A percentile compares a stretch with the other conserved stretches of the same genome.
Evolutionary conservation across 306 rosid genomes (phyloP).

Genomic region (Heteromeles arbutifolia): DNA sequence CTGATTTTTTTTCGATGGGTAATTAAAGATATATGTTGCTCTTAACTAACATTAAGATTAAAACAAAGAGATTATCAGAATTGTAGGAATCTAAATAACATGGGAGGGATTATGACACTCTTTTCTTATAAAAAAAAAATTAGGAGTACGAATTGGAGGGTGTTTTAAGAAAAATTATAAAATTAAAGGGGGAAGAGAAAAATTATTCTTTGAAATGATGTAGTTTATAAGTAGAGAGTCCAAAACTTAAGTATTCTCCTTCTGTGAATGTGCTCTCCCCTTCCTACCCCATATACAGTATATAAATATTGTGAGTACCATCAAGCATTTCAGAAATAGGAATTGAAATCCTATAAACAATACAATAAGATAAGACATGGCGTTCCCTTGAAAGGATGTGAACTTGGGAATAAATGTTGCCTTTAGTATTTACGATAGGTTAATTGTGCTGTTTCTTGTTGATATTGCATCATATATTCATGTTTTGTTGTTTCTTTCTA

Average conservation of each 20-base stretch:
- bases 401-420: conserved; percentile 4
- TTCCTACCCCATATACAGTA: not conserved
- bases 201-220: not conserved
- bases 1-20: not conserved
- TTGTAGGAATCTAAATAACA: not conserved
- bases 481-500: conserved; percentile 1
- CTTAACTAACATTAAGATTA: not conserved
- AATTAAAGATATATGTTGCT: not conserved
- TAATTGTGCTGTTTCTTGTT: not conserved
- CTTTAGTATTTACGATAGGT: conserved; percentile 4
- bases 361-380: not conserved
- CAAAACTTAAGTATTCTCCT: not conserved
- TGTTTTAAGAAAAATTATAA: no score
- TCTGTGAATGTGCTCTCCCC: not conserved
- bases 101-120: not conserved
- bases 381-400: not conserved
- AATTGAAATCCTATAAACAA: conserved; percentile 8
- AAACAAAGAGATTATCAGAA: not conserved
- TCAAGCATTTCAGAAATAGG: not conserved
- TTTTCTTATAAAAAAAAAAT: no score
- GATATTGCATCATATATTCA: conserved; percentile 3
- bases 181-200: no score
- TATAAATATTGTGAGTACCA: not conserved
- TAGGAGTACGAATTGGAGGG: no score
- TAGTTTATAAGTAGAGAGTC: not conserved